Conservation (phyloP, 495 filamentous ascomycete species). For the Halenospora varia region DNA sequence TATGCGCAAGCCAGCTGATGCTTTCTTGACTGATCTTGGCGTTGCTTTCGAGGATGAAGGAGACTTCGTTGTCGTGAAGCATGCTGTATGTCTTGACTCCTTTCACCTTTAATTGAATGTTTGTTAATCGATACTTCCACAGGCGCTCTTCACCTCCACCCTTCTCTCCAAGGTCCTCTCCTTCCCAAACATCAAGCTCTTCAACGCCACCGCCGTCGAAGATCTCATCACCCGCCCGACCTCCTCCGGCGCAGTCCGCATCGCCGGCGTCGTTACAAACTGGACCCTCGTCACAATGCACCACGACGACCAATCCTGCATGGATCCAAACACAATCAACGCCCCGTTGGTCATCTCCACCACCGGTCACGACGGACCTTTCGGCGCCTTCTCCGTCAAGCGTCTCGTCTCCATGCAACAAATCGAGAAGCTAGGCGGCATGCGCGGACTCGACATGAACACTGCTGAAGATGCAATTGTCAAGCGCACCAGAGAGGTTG, state of each 20-base stretch:
- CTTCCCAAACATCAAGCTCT: slow-evolving; percentile 90
- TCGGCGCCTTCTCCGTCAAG: slow-evolving; percentile 76
- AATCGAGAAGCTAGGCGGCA: slow-evolving; percentile 78
- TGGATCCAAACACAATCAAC: slow-evolving; percentile 96
- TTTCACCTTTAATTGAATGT: neutral
- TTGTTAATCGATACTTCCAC: neutral
- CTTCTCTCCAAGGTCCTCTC: slow-evolving; percentile 72
- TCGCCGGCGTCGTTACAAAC: slow-evolving; percentile 90
- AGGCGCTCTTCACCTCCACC: slow-evolving; percentile 81
- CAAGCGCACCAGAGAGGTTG: slow-evolving; percentile 80
- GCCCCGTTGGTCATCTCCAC: slow-evolving; percentile 80
- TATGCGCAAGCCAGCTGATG: slow-evolving; percentile 85
- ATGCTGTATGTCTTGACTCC: slow-evolving; percentile 45
- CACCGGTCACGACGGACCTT: slow-evolving; percentile 87
- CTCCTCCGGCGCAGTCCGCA: slow-evolving; percentile 48
- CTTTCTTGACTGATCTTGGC: slow-evolving; percentile 73
- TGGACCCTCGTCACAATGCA: slow-evolving; percentile 90
- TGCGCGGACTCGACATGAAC: slow-evolving; percentile 91
- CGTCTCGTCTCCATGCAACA: slow-evolving; percentile 55
- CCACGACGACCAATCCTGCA: slow-evolving; percentile 89
- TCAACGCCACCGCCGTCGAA: slow-evolving; percentile 89
- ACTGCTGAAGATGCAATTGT: slow-evolving; percentile 86
- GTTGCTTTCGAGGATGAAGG: slow-evolving; percentile 87
- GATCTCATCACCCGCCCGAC: slow-evolving; percentile 75
- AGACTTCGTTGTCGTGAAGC: slow-evolving; percentile 85